phyloP scores from a whole-genome alignment of 306 rosid species.

The Alnus glutinosa region DNA sequence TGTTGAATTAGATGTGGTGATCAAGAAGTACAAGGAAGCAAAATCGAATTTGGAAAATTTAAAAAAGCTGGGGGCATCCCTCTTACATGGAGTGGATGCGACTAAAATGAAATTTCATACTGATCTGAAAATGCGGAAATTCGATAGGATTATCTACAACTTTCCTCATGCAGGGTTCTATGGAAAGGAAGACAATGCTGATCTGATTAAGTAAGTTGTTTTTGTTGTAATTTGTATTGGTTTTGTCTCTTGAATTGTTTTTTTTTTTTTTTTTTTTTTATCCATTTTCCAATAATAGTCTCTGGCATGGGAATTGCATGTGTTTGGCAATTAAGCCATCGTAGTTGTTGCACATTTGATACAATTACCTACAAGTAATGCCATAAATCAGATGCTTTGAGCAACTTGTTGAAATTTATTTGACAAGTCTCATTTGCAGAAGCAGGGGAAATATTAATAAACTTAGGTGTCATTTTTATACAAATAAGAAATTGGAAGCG shows the following conservation, averaged over 20 bases:
- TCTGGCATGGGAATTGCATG: not conserved
- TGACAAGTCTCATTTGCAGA: not conserved
- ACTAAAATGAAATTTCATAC: constrained; percentile 47
- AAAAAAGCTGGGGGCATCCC: constrained; percentile 42
- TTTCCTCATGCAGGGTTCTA: constrained; percentile 70
- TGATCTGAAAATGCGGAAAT: constrained; percentile 37
- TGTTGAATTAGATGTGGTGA: constrained; percentile 38
- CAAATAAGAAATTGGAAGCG: not conserved
- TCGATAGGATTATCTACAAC: constrained; percentile 59
- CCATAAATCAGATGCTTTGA: not conserved
- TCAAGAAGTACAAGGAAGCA: constrained; percentile 51
- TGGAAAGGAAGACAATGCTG: constrained; percentile 25
- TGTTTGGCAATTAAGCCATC: not conserved
- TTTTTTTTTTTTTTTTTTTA: not conserved
- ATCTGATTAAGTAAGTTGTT: constrained; percentile 46
- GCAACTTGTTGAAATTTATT: not conserved
- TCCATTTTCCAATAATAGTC: not conserved
- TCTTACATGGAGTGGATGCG: constrained; percentile 56
- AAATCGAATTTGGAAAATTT: constrained; percentile 45
- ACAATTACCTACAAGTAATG: not conserved
- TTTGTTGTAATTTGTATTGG: not conserved
- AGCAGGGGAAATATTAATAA: not conserved
- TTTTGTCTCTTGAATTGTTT: not conserved
- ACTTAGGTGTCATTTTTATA: not conserved
- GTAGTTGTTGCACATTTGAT: not conserved